Evolutionary conservation across 2,329 filamentous ascomycete species (phyloP).

Genomic region (Aspergillus chevalieri): DNA sequence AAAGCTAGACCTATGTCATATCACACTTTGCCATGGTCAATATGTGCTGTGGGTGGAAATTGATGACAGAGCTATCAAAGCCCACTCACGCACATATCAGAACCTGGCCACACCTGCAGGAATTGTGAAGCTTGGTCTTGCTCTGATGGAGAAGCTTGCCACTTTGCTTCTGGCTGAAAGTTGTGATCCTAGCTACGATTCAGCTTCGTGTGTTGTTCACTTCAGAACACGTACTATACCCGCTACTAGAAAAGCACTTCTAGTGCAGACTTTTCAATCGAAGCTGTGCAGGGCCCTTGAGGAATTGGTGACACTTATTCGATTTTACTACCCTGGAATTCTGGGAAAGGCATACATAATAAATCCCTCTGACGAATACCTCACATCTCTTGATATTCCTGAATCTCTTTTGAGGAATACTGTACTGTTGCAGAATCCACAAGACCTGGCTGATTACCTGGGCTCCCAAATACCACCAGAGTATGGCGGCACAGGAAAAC

Average conservation of each 20-base stretch:
- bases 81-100: neutral
- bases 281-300: neutral
- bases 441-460: neutral
- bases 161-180: neutral
- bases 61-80: neutral
- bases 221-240: neutral
- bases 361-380: neutral
- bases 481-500: conserved; percentile 1
- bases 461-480: conserved; percentile 1
- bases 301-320: neutral
- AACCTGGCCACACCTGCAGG: neutral
- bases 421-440: neutral
- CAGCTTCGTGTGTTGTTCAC: neutral
- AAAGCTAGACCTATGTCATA: neutral
- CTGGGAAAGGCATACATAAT: conserved; percentile 1
- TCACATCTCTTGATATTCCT: neutral
- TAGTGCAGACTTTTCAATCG: neutral
- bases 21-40: conserved; percentile 1
- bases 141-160: conserved; percentile 1
- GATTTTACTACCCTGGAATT: neutral
- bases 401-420: neutral
- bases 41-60: conserved; percentile 1
- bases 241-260: neutral
- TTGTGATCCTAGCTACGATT: neutral
- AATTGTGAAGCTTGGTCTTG: neutral